Base-by-base conservation (phyloP, 1,284 basidiomycete species). In the Anthracocystis setariae region DNA sequence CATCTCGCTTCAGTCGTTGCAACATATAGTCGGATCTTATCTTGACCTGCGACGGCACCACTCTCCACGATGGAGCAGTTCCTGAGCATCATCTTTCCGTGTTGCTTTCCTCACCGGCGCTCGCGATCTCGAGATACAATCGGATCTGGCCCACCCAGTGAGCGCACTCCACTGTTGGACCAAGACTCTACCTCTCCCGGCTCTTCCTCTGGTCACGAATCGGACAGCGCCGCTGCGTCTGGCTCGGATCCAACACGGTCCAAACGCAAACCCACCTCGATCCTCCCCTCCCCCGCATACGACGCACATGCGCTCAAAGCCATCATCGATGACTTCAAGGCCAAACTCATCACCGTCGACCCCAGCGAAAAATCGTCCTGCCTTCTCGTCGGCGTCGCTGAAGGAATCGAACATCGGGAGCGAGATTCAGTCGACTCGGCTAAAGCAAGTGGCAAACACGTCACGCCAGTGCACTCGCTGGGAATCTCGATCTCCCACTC, bases 211-310 rank as follows among this genome's bases (percentile, higher is more conserved):
- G 24, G 33, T 13, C 48, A 50, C 23, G 29, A 39, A 12, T 21
- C 45, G 2, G 64, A 48, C 8, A 20, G 21, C 33, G 57, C 29
- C 0, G 37, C 43, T 15, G 48, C 59, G 3, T 27, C 50, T 3
- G 48, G 47, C 1, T 59, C 53, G 12, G 60, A 56, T 13, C 13
- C 40, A 8, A 58, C 46, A 15, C 49, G 50, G 5, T 3, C 9
- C 20, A 49, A 49, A 32, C 52, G 53, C 8, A 60, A 56, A 32
- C 46, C 46, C 1, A 60, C 46, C 20, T 57, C 68, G 1, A 44
- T 66, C 38, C 46, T 71, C 8, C 68, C 68, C 24, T 29, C 57
- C 1, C 68, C 68, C 1, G 45, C 49, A 1, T 71, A 71, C 50
- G 62, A 71, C 33, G 62, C 63, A 5, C 35, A 56, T 1, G 46